phyloP scores from a whole-genome alignment of 2,329 filamentous ascomycete genomes.

The Geosmithia flava region DNA sequence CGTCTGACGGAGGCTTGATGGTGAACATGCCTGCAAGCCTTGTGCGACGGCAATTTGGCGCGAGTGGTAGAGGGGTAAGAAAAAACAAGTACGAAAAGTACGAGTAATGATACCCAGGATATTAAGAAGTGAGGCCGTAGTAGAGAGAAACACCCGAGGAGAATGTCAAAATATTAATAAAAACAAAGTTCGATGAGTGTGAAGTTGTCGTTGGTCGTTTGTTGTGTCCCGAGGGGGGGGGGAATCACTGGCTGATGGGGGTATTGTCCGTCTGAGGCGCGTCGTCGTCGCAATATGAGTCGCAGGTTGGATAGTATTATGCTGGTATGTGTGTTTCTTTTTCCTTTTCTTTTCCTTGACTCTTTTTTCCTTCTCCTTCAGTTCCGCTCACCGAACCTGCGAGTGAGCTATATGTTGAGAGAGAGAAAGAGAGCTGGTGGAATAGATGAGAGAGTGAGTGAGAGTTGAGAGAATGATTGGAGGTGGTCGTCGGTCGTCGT shows the following conservation, averaged over 20 bases:
- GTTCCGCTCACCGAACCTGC: conserved; percentile 1
- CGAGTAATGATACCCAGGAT: too few relatives aligned
- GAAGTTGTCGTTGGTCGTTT: too few relatives aligned
- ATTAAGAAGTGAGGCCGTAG: too few relatives aligned
- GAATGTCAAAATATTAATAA: too few relatives aligned
- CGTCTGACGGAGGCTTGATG: conserved; percentile 17
- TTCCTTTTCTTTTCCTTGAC: too few relatives aligned
- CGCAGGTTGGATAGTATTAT: background rate
- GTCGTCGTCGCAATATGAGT: background rate
- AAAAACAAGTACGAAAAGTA: background rate
- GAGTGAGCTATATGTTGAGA: background rate
- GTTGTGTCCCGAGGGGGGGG: too few relatives aligned
- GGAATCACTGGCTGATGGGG: too few relatives aligned
- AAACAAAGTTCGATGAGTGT: too few relatives aligned
- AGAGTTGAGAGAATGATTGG: background rate
- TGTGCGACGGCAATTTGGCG: background rate
- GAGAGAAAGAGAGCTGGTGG: too few relatives aligned
- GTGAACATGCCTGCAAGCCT: conserved; percentile 17
- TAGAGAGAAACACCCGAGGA: too few relatives aligned
- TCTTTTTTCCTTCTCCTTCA: background rate
- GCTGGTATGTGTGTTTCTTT: background rate
- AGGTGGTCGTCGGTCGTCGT: background rate
- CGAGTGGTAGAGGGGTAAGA: too few relatives aligned
- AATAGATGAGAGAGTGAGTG: background rate
- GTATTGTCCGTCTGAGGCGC: too few relatives aligned